phyloP scores from a whole-genome alignment of 2,329 filamentous ascomycete species.

The Simplicillium sp. region DNA sequence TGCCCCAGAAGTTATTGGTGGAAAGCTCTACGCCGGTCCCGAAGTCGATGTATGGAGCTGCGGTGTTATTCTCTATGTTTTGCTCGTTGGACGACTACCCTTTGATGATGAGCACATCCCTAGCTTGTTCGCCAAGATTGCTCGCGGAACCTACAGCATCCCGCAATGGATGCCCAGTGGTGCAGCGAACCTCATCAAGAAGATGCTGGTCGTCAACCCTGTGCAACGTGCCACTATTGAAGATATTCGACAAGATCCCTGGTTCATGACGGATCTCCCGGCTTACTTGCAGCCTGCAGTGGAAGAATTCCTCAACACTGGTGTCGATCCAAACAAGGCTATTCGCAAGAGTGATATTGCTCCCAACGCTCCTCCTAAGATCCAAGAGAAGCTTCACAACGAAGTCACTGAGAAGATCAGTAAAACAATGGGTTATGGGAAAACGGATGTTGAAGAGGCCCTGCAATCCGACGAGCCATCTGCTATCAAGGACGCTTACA shows the following conservation, averaged over 20 bases:
- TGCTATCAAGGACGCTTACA: constrained; percentile 96
- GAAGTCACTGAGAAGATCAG: constrained; percentile 92
- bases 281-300: constrained; percentile 78
- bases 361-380: constrained; percentile 64
- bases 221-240: constrained; percentile 89
- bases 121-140: constrained; percentile 94
- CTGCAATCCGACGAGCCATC: constrained; percentile 87
- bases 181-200: constrained; percentile 73
- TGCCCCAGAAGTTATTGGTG: constrained; percentile 93
- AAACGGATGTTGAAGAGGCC: constrained; percentile 89
- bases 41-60: constrained; percentile 99
- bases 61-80: constrained; percentile 80
- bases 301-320: constrained; percentile 88
- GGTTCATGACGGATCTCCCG: constrained; percentile 84
- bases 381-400: constrained; percentile 84
- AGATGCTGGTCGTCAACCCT: constrained; percentile 91
- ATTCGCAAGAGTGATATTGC: constrained; percentile 78
- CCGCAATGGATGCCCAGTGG: constrained; percentile 85
- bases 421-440: constrained; percentile 96
- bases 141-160: constrained; percentile 84
- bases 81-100: constrained; percentile 73
- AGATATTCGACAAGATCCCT: constrained; percentile 86
- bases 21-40: constrained; percentile 92
- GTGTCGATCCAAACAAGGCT: constrained; percentile 85
- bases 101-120: constrained; percentile 99